Percentiles rank a stretch among this genome's conserved stretches.
Conservation (phyloP, 768 basidiomycete genomes). For the Cyclocybe cylindracea region DNA sequence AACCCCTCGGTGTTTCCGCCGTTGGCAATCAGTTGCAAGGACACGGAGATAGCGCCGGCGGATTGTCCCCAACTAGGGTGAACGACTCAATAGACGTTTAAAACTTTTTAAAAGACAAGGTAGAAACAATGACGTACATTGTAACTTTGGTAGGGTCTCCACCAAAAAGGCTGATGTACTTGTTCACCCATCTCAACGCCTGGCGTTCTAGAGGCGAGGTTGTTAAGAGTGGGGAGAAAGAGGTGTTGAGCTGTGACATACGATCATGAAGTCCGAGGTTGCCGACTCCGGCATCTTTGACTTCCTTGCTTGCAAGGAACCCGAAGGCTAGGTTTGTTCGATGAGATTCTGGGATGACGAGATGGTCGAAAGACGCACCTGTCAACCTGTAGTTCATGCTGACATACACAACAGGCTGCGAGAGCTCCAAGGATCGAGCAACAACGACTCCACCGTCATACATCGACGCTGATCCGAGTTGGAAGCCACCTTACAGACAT, state of each 20-base stretch:
- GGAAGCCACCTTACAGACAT: slow-evolving; percentile 20
- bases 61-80: slow-evolving; percentile 39
- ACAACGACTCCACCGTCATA: slow-evolving; percentile 39
- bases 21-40: slow-evolving; percentile 50
- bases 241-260: slow-evolving; percentile 25
- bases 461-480: slow-evolving; percentile 22
- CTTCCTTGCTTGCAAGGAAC: slow-evolving; percentile 53
- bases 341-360: neutral
- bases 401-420: slow-evolving; percentile 47
- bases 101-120: neutral
- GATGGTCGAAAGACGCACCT: neutral
- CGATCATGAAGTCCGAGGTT: slow-evolving; percentile 71
- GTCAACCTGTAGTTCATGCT: slow-evolving; percentile 48
- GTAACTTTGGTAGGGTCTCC: slow-evolving; percentile 66
- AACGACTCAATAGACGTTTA: neutral
- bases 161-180: slow-evolving; percentile 63
- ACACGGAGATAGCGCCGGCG: slow-evolving; percentile 54
- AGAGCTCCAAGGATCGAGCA: slow-evolving; percentile 37
- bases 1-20: slow-evolving; percentile 44
- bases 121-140: slow-evolving; percentile 34
- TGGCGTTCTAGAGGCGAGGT: slow-evolving; percentile 42
- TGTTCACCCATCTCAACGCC: slow-evolving; percentile 66
- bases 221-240: neutral
- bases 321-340: slow-evolving; percentile 40
- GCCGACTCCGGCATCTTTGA: slow-evolving; percentile 50